phyloP scores from a whole-genome alignment of 306 rosid species.

The Trifolium repens region DNA sequence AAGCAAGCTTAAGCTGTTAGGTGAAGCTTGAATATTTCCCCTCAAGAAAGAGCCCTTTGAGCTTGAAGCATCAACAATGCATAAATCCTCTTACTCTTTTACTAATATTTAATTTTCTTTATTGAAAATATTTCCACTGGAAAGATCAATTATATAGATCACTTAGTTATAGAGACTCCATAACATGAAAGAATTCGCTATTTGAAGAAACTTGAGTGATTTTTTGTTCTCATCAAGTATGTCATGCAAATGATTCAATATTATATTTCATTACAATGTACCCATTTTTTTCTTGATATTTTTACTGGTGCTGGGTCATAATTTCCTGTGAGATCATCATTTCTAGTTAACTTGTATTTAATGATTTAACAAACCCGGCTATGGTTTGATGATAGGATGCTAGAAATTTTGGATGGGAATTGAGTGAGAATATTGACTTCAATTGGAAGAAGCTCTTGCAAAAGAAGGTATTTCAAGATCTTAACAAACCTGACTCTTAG shows the following conservation, averaged over 20 bases:
- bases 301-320: slow-evolving; percentile 12
- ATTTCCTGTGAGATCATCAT: slow-evolving; percentile 19
- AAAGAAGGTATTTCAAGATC: slow-evolving; percentile 68
- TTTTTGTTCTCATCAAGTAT: slow-evolving; percentile 7
- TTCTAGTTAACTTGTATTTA: slow-evolving; percentile 11
- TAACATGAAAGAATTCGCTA: not conserved
- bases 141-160: slow-evolving; percentile 7
- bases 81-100: not conserved
- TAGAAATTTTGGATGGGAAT: slow-evolving; percentile 86
- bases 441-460: slow-evolving; percentile 92
- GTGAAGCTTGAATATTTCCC: slow-evolving; percentile 9
- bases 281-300: not conserved
- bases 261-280: slow-evolving; percentile 17
- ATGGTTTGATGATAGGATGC: slow-evolving; percentile 73
- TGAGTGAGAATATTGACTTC: slow-evolving; percentile 84
- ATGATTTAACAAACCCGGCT: slow-evolving; percentile 20
- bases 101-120: not conserved
- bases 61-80: not conserved
- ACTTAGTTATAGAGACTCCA: not conserved
- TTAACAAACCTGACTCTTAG: not conserved
- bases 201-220: slow-evolving; percentile 1
- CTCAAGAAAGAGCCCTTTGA: not conserved
- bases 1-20: slow-evolving; percentile 22
- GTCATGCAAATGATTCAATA: slow-evolving; percentile 21
- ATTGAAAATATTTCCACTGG: not conserved